A percentile compares a stretch with the other conserved stretches of the same genome.
These are phyloP conservation scores for Penicillium sp. DNA, from an alignment of 2,329 filamentous ascomycete genomes.

Conservation along the genomic window DNA sequence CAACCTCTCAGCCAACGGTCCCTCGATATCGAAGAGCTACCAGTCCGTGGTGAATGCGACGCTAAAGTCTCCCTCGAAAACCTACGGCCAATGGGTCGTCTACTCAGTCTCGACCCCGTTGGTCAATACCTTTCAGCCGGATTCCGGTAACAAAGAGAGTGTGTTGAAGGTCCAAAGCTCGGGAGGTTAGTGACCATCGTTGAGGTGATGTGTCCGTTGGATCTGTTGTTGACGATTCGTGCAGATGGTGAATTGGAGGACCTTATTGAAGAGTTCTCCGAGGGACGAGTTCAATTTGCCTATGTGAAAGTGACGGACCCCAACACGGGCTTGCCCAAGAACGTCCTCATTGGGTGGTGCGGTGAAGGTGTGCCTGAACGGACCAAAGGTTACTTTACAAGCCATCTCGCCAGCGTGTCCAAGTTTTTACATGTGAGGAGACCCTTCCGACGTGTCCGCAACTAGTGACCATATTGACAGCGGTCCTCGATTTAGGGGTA, in stretches of 20 bases:
- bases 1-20: constrained; percentile 73
- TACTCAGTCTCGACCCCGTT: constrained; percentile 91
- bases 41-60: constrained; percentile 62
- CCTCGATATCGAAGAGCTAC: constrained; percentile 74
- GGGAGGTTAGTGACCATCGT: constrained; percentile 59
- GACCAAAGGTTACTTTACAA: constrained; percentile 98
- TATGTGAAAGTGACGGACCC: constrained; percentile 96
- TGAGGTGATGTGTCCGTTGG: background rate
- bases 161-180: constrained; percentile 90
- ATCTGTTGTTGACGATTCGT: background rate
- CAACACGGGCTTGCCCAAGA: constrained; percentile 84
- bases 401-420: constrained; percentile 80
- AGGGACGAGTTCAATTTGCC: constrained; percentile 93
- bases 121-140: constrained; percentile 82
- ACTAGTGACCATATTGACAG: background rate
- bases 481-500: constrained; percentile 59
- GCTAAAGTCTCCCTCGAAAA: constrained; percentile 62
- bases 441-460: background rate
- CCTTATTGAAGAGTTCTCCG: constrained; percentile 91
- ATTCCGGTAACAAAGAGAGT: constrained; percentile 80
- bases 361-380: constrained; percentile 96
- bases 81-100: constrained; percentile 86
- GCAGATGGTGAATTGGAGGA: constrained; percentile 86
- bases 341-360: constrained; percentile 91
- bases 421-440: constrained; percentile 73